phyloP scores from a whole-genome alignment of 1,284 basidiomycete species.

The Tilletia setariae region DNA sequence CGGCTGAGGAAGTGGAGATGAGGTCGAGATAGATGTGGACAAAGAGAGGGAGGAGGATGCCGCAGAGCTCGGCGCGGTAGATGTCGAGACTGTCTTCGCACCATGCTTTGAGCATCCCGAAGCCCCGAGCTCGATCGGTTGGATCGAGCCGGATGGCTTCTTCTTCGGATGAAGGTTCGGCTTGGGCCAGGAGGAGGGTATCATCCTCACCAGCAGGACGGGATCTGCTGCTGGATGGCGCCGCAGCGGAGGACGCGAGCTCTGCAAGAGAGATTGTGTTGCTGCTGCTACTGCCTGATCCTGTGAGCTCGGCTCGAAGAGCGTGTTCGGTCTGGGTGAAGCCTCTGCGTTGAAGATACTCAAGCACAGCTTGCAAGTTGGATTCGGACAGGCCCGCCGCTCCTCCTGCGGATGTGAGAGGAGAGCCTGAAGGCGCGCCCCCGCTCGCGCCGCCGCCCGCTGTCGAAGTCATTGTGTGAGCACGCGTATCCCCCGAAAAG shows the following conservation, averaged over 20 bases:
- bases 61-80: constrained; percentile 84
- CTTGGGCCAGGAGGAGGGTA: neutral
- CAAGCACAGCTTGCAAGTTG: constrained; percentile 62
- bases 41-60: constrained; percentile 91
- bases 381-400: constrained; percentile 9
- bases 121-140: constrained; percentile 82
- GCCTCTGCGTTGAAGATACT: constrained; percentile 79
- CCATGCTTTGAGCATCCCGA: constrained; percentile 85
- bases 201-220: too few species aligned
- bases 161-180: constrained; percentile 55
- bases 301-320: constrained; percentile 67
- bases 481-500: neutral
- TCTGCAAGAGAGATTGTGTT: neutral
- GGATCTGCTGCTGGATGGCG: too few species aligned
- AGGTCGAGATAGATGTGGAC: constrained; percentile 96
- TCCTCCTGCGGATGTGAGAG: neutral
- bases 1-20: constrained; percentile 61
- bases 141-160: constrained; percentile 79
- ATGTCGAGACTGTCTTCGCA: constrained; percentile 83
- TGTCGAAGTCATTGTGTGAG: neutral
- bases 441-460: neutral
- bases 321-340: constrained; percentile 73
- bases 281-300: constrained; percentile 10
- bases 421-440: neutral
- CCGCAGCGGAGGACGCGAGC: neutral